Percentiles rank a stretch among this genome's conserved stretches.
These are phyloP conservation scores for Pichiaceae sp. DNA, from an alignment of 1,139 yeast genomes.

Conservation along the genomic window DNA sequence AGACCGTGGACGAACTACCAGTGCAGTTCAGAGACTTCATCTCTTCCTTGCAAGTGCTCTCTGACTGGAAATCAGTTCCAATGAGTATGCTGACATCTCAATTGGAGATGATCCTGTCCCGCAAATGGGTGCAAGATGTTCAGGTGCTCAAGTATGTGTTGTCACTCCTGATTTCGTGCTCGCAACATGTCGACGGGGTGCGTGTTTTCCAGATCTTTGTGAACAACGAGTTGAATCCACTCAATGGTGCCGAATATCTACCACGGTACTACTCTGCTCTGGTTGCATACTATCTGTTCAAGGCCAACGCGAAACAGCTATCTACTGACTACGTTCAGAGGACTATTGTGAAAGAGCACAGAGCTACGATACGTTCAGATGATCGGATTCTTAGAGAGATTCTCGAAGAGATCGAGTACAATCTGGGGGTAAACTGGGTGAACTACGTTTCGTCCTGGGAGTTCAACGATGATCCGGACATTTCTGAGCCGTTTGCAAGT, in stretches of 20 bases:
- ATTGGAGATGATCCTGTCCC: constrained; percentile 52
- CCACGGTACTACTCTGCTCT: constrained; percentile 35
- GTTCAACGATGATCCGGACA: constrained; percentile 34
- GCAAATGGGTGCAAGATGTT: constrained; percentile 36
- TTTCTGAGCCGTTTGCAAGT: constrained; percentile 23
- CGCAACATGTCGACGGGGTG: constrained; percentile 35
- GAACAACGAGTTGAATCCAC: constrained; percentile 34
- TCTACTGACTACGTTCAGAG: constrained; percentile 40
- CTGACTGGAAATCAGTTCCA: constrained; percentile 42
- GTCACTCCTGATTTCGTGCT: constrained; percentile 23
- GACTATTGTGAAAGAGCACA: constrained; percentile 42
- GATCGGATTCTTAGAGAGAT: constrained; percentile 56
- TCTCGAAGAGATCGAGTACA: constrained; percentile 48
- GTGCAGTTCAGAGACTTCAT: constrained; percentile 20
- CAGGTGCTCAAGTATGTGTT: constrained; percentile 37
- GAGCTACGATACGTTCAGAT: constrained; percentile 52
- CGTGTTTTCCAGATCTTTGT: constrained; percentile 60
- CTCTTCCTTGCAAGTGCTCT: constrained; percentile 24
- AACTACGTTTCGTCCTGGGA: constrained; percentile 60
- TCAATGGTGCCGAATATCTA: constrained; percentile 18
- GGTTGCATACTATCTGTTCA: constrained; percentile 36
- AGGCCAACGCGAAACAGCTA: constrained; percentile 36
- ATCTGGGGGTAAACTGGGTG: constrained; percentile 48
- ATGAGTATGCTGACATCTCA: constrained; percentile 50
- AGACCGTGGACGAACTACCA: constrained; percentile 24